Base-by-base conservation (phyloP, 2,329 filamentous ascomycete species). In the Clathrospora elynae region DNA sequence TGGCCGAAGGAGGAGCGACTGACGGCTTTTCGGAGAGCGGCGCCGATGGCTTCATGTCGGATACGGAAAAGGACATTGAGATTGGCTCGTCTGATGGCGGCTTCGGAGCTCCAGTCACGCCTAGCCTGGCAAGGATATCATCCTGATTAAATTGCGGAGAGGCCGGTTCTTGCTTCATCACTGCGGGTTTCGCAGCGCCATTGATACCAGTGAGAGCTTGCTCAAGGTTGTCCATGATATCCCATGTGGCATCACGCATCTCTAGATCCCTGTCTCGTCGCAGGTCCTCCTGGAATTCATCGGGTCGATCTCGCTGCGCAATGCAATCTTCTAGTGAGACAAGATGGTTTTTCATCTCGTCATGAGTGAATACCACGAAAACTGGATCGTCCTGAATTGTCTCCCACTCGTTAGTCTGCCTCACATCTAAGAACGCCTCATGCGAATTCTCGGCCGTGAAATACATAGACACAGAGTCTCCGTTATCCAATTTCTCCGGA, bases 381-480 rank as follows among this genome's bases (percentile, higher is more conserved):
- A 77, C 73, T 2, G 77, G 72, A 42, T 79, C 77, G 37, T 74
- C 62, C 53, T 74, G 74, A 35, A 78, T 67, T n/a, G 68, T 65
- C 2, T 73, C 57, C 78, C 78, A 81, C 14, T 72, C 67, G 24
- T 75, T 71, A 0, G 75, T 78, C 46, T 79, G 71, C 40, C 74
- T 66, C 11, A 80, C 72, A 48, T 75, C 73, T 23, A 74, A 55
- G 40, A 72, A 67, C 11, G 72, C 71, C 44, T 78, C 72, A 12
- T 75, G 68, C 2, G 68, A 64, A 42, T 72, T 73, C 9, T 72
- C 67, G 3, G 65, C 49, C 4, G 67, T 71, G 50, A 78, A 75
- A 46, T 80, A 79, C 36, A 75, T 71, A 1, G 78, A 81, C 3
- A 78, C 71, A 24, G 73, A 76, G 34, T 73, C 71, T 10, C 73